Base-by-base conservation (phyloP, 768 basidiomycete genomes). In the Termitomyces sp. region DNA sequence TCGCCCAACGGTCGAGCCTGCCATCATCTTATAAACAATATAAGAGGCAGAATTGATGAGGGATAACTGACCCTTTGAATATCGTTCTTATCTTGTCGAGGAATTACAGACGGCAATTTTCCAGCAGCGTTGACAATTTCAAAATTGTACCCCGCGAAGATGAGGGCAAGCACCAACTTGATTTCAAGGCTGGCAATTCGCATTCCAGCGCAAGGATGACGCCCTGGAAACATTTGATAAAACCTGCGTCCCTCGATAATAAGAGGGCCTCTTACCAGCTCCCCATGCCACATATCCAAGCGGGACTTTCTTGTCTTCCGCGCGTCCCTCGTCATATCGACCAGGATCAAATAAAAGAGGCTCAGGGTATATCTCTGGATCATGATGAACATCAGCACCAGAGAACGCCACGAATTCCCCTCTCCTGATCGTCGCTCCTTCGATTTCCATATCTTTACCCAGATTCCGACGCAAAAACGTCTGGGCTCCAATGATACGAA, bases 241-340 rank as follows among this genome's bases (percentile, higher is more conserved):
- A 2, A 17, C 23, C 27, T 1, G 1, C 21, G 4, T n/a, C 25
- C n/a, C 23, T 32, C 21, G 3, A 14, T 8, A 23, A 51, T 2
- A n/a, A n/a, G n/a, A 29, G n/a, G 8, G 16, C 14, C 48, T 1
- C 67, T 58, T 51, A 74, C 76, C 76, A 27, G 66, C 72, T 42
- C 77, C 77, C 75, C 75, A 78, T 5, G 69, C 77, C 5, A 77
- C 38, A 59, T 65, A 78, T 8, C 64, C 65, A 50, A 69, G 70
- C 0, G 65, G 35, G 3, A 56, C 70, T 31, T 71, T 72, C 62
- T 66, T 72, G 50, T 75, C 75, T 38, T 77, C 75, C 25, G 71
- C 71, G 11, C 71, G 48, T 1, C 67, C 71, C 19, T 62, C 56
- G 1, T 57, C 53, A 41, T 65, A 76, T 37, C 77, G 60, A 1